Evolutionary conservation across 441 rosid species (phyloP), one percentile per base, ranked within the genome.

Genomic region (Mallotus japonicus): DNA sequence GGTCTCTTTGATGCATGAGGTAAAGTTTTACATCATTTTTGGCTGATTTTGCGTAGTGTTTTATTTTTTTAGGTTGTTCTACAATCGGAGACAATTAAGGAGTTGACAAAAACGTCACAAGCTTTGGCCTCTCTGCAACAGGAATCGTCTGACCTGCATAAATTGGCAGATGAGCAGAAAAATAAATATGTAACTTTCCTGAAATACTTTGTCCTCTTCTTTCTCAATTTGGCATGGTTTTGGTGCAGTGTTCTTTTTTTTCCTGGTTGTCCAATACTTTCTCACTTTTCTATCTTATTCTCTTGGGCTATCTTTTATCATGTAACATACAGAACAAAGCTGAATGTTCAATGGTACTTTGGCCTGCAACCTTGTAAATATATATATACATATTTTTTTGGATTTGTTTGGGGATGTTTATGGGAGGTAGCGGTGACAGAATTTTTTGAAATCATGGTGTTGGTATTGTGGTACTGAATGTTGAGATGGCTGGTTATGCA

Each of bases 21-120:
- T 22, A 49, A 7, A 32, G 12, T 8, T 20, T 20, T 55, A 16
- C 24, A 22, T 20, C 69, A 59, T 47, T 40, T 54, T 58, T 58
- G 44, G 44, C 62, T 65, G 22, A 46, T 67, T 37, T 34, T 59
- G 40, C 64, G 42, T 28, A 34, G 11, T n/a, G 3, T 28, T 76
- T 63, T 80, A 24, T 74, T 79, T 72, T 72, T 53, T 51, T 90
- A 96, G 99, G 98, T 96, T 75, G 77, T 93, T 82, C 79, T 90
- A 74, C 99, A 92, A 85, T 92, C 99, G 44, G 99, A 92, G 83
- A 90, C 99, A 61, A 96, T 96, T 78, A 96, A 92, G 77, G 99
- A 96, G 86, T 83, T 93, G 82, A 87, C 93, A 20, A 92, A 84
- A 85, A 90, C 97, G 60, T 96, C 99, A 16, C 89, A 92, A 76